phyloP scores from a whole-genome alignment of 441 rosid genomes.

The Arabidopsis hybrid region DNA sequence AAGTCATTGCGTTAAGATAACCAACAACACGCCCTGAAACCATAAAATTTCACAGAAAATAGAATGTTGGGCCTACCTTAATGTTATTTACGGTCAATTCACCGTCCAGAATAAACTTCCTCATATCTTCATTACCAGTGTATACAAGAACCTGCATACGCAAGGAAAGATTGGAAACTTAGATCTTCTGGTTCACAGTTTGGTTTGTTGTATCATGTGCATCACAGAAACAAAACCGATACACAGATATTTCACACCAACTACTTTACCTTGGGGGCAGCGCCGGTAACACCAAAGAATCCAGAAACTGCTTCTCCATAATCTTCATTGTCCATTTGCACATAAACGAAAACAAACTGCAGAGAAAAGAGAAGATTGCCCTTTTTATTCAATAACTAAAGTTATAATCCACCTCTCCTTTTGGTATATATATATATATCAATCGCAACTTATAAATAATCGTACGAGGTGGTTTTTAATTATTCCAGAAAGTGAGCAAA shows the following conservation, averaged over 20 bases:
- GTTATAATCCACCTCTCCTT: conserved; percentile 37
- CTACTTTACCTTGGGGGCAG: conserved; percentile 62
- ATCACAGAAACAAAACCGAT: conserved; percentile 22
- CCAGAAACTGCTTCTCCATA: conserved; percentile 88
- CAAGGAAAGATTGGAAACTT: conserved; percentile 24
- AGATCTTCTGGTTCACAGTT: conserved; percentile 17
- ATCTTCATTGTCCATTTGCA: conserved; percentile 90
- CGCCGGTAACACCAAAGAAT: conserved; percentile 81
- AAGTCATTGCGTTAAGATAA: conserved; percentile 17
- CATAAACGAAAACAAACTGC: conserved; percentile 90
- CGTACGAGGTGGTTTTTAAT: not conserved
- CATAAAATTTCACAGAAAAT: not conserved
- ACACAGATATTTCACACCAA: not conserved
- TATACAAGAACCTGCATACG: conserved; percentile 74
- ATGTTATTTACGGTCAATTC: conserved; percentile 69
- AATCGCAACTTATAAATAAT: not conserved
- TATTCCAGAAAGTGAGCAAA: conserved; percentile 18
- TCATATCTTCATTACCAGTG: conserved; percentile 84
- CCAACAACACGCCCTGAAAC: conserved; percentile 8
- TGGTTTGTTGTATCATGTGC: conserved; percentile 1
- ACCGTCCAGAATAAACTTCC: conserved; percentile 73
- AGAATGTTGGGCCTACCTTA: conserved; percentile 57
- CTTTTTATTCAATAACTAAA: conserved; percentile 40
- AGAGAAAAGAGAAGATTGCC: conserved; percentile 37
- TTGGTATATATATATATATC: conserved; percentile 1